A percentile compares a stretch with the other conserved stretches of the same genome.
Evolutionary conservation across 163 green algal species (phyloP).

Genomic region (Scenedesmus sp.): DNA sequence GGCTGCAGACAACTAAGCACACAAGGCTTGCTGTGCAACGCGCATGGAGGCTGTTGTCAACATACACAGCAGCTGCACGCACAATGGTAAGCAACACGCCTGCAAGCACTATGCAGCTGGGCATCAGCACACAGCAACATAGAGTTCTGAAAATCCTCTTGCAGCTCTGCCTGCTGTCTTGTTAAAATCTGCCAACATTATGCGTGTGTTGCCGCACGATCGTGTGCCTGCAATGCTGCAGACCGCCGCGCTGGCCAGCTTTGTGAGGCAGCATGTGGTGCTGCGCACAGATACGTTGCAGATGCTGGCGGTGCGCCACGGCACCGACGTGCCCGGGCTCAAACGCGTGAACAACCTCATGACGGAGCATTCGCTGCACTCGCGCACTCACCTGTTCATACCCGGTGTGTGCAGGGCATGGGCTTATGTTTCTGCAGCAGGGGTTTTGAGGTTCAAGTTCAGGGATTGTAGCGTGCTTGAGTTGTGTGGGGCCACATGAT

Average conservation of each 20-base stretch:
- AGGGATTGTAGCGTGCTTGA: no score
- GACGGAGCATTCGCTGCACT: constrained; percentile 56
- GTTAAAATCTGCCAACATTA: no score
- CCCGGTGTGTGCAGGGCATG: constrained; percentile 46
- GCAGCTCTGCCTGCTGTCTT: background rate
- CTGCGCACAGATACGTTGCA: constrained; percentile 50
- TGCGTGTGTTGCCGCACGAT: no score
- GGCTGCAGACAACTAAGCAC: no score
- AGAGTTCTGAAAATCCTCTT: background rate
- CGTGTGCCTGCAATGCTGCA: no score
- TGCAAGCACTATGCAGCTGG: background rate
- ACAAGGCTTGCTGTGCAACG: background rate
- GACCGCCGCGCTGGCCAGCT: constrained; percentile 43
- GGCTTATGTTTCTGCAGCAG: background rate
- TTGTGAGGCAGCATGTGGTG: constrained; percentile 53
- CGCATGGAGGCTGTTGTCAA: background rate
- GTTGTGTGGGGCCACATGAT: no score
- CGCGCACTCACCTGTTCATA: constrained; percentile 52
- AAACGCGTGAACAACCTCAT: constrained; percentile 66
- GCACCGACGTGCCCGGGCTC: constrained; percentile 41
- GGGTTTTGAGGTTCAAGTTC: no score
- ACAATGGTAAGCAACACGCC: background rate
- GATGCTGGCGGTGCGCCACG: constrained; percentile 53
- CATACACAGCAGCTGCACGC: background rate
- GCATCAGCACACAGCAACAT: background rate